These are phyloP conservation scores for Tricholoma sp. DNA, from an alignment of 768 basidiomycete genomes.

Conservation along the genomic window DNA sequence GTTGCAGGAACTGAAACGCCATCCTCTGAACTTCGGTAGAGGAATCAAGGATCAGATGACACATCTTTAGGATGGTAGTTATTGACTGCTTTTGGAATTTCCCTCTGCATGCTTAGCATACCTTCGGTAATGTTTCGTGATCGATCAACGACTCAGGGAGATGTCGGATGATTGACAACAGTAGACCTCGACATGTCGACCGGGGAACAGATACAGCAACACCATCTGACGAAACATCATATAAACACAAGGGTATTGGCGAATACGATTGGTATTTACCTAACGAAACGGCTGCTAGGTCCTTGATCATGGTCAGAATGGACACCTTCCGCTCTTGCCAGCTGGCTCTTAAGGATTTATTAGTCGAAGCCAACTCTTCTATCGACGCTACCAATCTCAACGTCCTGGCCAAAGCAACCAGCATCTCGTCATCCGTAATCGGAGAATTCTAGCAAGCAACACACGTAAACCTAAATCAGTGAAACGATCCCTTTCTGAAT, in stretches of 20 bases:
- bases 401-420: conserved; percentile 65
- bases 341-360: conserved; percentile 62
- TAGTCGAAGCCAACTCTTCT: conserved; percentile 64
- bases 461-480: neutral
- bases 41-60: conserved; percentile 68
- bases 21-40: conserved; percentile 65
- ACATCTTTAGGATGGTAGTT: conserved; percentile 48
- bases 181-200: conserved; percentile 60
- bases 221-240: conserved; percentile 17
- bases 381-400: conserved; percentile 62
- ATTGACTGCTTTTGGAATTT: neutral
- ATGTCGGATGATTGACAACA: conserved; percentile 63
- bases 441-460: conserved; percentile 45
- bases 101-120: conserved; percentile 20
- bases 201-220: conserved; percentile 47
- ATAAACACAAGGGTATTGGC: neutral
- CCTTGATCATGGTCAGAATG: conserved; percentile 54
- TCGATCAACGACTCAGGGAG: conserved; percentile 59
- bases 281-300: conserved; percentile 49
- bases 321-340: conserved; percentile 58
- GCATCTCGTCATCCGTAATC: conserved; percentile 49
- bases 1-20: conserved; percentile 67
- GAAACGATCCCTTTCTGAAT: neutral
- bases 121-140: conserved; percentile 59
- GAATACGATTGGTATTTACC: conserved; percentile 29